Percentiles rank a stretch among this genome's conserved stretches.
These are phyloP conservation scores for Chlamydomonas schloesseri DNA, from an alignment of 139 green algal genomes.

Conservation along the genomic window DNA sequence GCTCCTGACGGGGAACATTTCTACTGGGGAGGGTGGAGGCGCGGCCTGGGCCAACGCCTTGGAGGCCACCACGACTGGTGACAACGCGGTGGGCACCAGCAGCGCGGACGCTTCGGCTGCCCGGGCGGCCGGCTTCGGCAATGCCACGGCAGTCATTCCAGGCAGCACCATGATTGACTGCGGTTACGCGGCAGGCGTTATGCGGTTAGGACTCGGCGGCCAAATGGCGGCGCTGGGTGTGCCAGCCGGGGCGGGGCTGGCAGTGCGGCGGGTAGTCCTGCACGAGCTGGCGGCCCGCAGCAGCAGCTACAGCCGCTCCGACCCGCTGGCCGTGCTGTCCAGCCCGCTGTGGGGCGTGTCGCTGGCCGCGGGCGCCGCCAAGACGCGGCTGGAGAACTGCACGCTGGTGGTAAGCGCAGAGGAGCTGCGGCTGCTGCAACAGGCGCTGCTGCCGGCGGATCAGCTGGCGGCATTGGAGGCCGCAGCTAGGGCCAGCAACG, in stretches of 20 bases:
- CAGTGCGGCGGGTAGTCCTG: not conserved
- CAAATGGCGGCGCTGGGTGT: not conserved
- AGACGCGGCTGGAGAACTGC: not conserved
- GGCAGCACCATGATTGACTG: not conserved
- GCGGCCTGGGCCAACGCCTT: too few species aligned
- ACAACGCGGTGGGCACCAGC: too few species aligned
- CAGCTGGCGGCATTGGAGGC: not conserved
- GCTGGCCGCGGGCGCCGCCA: not conserved
- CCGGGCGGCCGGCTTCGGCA: too few species aligned
- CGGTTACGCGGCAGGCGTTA: not conserved
- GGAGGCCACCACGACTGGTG: too few species aligned
- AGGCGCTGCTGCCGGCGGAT: slow-evolving; percentile 1
- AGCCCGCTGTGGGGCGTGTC: slow-evolving; percentile 35
- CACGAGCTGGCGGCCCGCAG: not conserved
- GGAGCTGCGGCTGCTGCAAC: slow-evolving; percentile 12
- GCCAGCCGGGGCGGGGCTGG: not conserved
- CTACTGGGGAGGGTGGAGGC: not conserved
- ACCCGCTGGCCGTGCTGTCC: not conserved
- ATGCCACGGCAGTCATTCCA: not conserved
- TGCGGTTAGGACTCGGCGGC: not conserved
- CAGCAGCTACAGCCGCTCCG: not conserved
- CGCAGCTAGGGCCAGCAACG: too few species aligned
- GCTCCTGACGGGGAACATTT: not conserved
- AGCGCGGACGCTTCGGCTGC: too few species aligned
- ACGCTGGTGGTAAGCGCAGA: slow-evolving; percentile 2